Conservation (phyloP, 768 basidiomycete genomes). For the Leccinum sublutescens region DNA sequence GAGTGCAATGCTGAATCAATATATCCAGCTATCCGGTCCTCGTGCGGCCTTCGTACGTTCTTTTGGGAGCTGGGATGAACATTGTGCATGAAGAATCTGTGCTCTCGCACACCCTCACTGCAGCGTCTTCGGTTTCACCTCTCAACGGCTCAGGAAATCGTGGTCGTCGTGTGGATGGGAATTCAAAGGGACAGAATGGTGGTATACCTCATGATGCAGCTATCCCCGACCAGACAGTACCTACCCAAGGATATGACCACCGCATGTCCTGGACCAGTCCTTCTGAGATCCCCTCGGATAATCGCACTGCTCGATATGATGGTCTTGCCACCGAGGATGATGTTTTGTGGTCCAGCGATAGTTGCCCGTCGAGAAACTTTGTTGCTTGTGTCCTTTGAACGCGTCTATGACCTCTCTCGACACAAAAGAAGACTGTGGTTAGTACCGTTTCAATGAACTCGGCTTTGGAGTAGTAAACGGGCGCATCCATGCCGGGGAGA, state of each 20-base stretch:
- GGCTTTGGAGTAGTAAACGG: conserved; percentile 74
- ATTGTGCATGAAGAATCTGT: conserved; percentile 90
- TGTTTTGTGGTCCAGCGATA: conserved; percentile 93
- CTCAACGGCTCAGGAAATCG: conserved; percentile 94
- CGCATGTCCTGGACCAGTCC: conserved; percentile 88
- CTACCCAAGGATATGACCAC: conserved; percentile 92
- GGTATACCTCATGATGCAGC: conserved; percentile 78
- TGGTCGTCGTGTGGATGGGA: background rate
- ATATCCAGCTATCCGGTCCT: conserved; percentile 84
- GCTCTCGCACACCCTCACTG: conserved; percentile 92
- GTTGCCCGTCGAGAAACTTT: conserved; percentile 91
- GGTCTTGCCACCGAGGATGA: conserved; percentile 95
- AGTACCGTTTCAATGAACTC: conserved; percentile 88
- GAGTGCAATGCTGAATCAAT: conserved; percentile 1
- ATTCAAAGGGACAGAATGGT: background rate
- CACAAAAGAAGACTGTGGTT: background rate
- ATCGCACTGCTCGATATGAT: conserved; percentile 90
- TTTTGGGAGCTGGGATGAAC: conserved; percentile 99
- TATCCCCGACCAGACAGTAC: conserved; percentile 90
- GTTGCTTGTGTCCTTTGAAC: conserved; percentile 84
- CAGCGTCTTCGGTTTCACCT: conserved; percentile 93
- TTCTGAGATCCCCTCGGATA: conserved; percentile 88
- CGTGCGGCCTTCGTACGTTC: conserved; percentile 96
- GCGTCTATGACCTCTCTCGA: conserved; percentile 3
- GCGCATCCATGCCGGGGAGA: conserved; percentile 55